Base-by-base conservation (phyloP, 208 protist genomes). In the Leishmania amazonensis region DNA sequence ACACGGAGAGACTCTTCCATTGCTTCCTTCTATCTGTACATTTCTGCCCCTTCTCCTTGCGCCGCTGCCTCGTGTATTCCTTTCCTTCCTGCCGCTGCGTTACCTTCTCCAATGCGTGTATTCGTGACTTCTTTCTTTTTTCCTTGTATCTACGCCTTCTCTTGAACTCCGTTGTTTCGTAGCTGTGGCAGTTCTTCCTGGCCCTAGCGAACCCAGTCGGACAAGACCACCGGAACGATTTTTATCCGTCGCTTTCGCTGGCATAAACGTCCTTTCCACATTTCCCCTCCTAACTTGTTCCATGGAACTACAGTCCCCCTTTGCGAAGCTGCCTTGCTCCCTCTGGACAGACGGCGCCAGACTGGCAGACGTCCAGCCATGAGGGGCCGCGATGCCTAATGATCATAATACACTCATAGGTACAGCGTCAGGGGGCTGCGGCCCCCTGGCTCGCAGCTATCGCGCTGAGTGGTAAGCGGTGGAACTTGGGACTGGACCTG, bases 81-180 rank as follows among this genome's bases (percentile, higher is more conserved):
- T 21, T 21, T 54, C 51, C 51, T 54, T 11, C 51, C 15, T 54
- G 51, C 51, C 51, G 51, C 51, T 54, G 51, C 51, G 51, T 4
- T 54, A 0, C 51, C 51, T 21, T 54, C 51, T 21, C 51, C 21
- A 54, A 6, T 5, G 51, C 51, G 51, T 54, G 9, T 49, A 0
- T 11, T 21, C 15, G 17, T 0, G 9, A 54, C 17, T 62, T 24
- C 24, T 31, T 4, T 31, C 21, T n/a, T 54, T 64, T 79, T 53
- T 68, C 15, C 24, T 47, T 72, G 51, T 35, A 35, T 31, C 28
- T 87, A 58, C 54, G 11, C 19, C 45, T 84, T 74, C n/a, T 31
- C n/a, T 19, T n/a, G 5, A 45, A 42, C 15, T 45, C 15, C 17
- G 0, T 45, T 24, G 9, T 70, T 8, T 35, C 35, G 31, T 17